These are phyloP conservation scores for Thelephora terrestris DNA, from an alignment of 1,284 basidiomycete genomes.

Conservation along the genomic window DNA sequence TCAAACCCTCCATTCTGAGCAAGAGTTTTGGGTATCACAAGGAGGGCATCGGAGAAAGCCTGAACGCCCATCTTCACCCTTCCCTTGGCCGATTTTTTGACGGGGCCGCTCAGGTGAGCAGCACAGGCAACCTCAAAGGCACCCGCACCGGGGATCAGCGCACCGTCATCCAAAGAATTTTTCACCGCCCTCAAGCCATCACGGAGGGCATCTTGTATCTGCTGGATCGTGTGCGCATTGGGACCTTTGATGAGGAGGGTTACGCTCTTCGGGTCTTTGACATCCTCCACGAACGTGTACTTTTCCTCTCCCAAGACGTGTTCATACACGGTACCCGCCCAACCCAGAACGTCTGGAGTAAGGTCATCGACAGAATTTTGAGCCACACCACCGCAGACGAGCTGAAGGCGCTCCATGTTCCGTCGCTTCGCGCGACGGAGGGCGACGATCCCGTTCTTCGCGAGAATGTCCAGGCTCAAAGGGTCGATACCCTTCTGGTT, in stretches of 20 bases:
- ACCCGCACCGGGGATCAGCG: slow-evolving; percentile 89
- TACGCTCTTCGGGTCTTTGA: slow-evolving; percentile 93
- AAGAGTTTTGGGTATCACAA: slow-evolving; percentile 95
- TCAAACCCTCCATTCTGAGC: slow-evolving; percentile 97
- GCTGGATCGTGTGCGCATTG: slow-evolving; percentile 92
- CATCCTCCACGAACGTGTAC: slow-evolving; percentile 96
- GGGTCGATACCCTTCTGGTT: slow-evolving; percentile 99
- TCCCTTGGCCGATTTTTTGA: slow-evolving; percentile 89
- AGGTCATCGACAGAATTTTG: slow-evolving; percentile 99
- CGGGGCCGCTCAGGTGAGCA: slow-evolving; percentile 67
- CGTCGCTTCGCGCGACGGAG: slow-evolving; percentile 93
- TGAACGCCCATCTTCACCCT: slow-evolving; percentile 95
- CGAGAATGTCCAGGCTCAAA: slow-evolving; percentile 90
- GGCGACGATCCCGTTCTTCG: slow-evolving; percentile 95
- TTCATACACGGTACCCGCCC: slow-evolving; percentile 98
- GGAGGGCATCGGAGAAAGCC: slow-evolving; percentile 91
- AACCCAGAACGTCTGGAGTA: slow-evolving; percentile 84
- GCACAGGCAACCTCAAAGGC: slow-evolving; percentile 97
- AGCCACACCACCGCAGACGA: slow-evolving; percentile 90
- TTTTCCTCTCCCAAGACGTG: slow-evolving; percentile 99
- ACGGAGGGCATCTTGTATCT: slow-evolving; percentile 94
- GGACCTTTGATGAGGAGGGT: slow-evolving; percentile 98
- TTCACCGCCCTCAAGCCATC: slow-evolving; percentile 96
- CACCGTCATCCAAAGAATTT: slow-evolving; percentile 90
- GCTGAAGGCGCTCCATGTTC: slow-evolving; percentile 96